These are phyloP conservation scores for Colletotrichum lini DNA, from an alignment of 2,329 filamentous ascomycete genomes.

Conservation along the genomic window DNA sequence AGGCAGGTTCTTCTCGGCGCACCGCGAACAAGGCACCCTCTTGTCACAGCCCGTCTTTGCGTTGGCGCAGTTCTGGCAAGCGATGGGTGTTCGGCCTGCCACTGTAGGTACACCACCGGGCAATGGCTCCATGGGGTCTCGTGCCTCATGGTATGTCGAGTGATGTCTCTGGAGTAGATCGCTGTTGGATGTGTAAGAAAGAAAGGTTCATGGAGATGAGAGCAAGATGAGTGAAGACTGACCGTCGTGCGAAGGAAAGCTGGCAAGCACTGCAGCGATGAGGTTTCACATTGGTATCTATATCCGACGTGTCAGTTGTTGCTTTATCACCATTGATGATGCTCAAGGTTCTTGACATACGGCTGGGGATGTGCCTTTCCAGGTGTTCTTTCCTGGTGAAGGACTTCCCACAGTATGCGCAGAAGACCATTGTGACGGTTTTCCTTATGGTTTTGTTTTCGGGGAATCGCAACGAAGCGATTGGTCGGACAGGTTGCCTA, in stretches of 20 bases:
- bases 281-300: constrained; percentile 70
- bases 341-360: constrained; percentile 53
- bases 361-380: constrained; percentile 68
- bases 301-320: constrained; percentile 36
- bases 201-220: constrained; percentile 16
- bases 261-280: constrained; percentile 65
- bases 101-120: constrained; percentile 60
- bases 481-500: neutral
- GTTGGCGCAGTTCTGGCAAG: constrained; percentile 56
- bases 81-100: constrained; percentile 56
- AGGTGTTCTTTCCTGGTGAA: constrained; percentile 71
- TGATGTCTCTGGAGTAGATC: constrained; percentile 67
- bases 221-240: constrained; percentile 40
- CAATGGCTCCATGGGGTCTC: constrained; percentile 61
- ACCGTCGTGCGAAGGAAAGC: constrained; percentile 66
- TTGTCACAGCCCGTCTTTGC: constrained; percentile 58
- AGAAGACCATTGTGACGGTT: constrained; percentile 59
- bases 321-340: neutral
- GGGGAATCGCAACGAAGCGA: constrained; percentile 13
- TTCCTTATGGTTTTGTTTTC: neutral
- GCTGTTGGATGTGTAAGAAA: constrained; percentile 50
- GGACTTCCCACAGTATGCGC: constrained; percentile 67
- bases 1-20: constrained; percentile 52
- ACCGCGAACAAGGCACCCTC: constrained; percentile 55
- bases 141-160: constrained; percentile 65